These are phyloP conservation scores for Letharia lupina DNA, from an alignment of 495 filamentous ascomycete species.

Conservation along the genomic window DNA sequence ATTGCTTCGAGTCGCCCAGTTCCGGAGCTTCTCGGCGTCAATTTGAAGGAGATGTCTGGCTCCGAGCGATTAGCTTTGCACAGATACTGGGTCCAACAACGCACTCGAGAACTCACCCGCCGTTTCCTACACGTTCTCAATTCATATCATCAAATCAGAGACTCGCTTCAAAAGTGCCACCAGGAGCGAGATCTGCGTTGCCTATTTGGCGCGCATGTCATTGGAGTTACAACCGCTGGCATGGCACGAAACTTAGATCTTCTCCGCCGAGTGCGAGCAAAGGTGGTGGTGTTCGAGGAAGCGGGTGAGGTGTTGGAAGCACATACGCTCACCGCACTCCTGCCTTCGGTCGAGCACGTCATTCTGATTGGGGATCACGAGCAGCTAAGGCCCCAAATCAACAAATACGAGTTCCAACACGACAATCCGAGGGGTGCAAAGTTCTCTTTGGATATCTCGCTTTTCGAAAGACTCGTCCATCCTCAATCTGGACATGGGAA, in stretches of 20 bases:
- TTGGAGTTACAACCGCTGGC: constrained; percentile 69
- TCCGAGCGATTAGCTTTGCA: constrained; percentile 27
- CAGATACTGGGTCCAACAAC: constrained; percentile 42
- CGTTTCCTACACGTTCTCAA: constrained; percentile 35
- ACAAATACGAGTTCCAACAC: constrained; percentile 54
- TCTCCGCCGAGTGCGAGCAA: constrained; percentile 51
- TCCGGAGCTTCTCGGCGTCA: constrained; percentile 14
- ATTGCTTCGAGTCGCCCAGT: constrained; percentile 19
- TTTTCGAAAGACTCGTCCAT: constrained; percentile 61
- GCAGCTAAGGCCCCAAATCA: constrained; percentile 62
- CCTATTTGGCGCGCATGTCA: constrained; percentile 43
- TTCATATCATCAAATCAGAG: constrained; percentile 25
- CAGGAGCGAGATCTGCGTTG: constrained; percentile 33
- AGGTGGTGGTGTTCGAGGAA: constrained; percentile 70
- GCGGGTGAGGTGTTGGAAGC: constrained; percentile 70
- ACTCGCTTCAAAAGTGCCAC: constrained; percentile 25
- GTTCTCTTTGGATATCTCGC: constrained; percentile 55
- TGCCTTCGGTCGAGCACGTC: constrained; percentile 62
- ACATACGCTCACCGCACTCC: constrained; percentile 57
- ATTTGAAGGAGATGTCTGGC: constrained; percentile 26
- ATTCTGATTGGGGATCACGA: constrained; percentile 73
- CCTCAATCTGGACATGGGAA: constrained; percentile 26
- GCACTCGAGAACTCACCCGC: constrained; percentile 29
- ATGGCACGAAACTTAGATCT: constrained; percentile 57
- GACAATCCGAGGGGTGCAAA: constrained; percentile 46